A percentile compares a stretch with the other conserved stretches of the same genome.
Evolutionary conservation across 1,284 basidiomycete species (phyloP).

Genomic region (Boletus semigastroideus): DNA sequence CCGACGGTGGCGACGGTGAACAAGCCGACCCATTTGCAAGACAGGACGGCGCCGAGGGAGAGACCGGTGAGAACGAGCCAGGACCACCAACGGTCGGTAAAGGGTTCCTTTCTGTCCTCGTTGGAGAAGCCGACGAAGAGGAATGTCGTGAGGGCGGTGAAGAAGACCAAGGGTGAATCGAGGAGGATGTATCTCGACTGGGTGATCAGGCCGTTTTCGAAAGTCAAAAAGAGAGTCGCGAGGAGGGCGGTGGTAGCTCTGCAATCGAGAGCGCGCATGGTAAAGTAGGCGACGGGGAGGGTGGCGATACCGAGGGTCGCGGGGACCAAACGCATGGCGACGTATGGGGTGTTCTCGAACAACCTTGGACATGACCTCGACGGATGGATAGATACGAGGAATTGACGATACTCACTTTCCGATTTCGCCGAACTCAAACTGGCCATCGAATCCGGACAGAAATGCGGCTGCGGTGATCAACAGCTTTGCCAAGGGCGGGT

Average conservation of each 20-base stretch:
- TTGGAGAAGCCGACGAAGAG: constrained; percentile 91
- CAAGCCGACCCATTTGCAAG: constrained; percentile 98
- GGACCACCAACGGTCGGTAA: constrained; percentile 88
- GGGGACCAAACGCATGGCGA: constrained; percentile 93
- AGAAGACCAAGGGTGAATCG: constrained; percentile 97
- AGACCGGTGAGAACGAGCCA: constrained; percentile 91
- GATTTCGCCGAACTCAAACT: constrained; percentile 97
- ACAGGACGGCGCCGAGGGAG: constrained; percentile 87
- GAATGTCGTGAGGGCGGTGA: constrained; percentile 88
- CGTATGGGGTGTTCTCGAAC: constrained; percentile 89
- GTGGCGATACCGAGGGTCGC: constrained; percentile 89
- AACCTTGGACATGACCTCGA: constrained; percentile 44
- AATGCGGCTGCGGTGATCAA: constrained; percentile 91
- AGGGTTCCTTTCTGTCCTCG: constrained; percentile 81
- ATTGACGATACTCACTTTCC: constrained; percentile 68
- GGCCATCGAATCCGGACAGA: constrained; percentile 87
- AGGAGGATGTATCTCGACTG: constrained; percentile 97
- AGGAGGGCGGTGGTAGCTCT: constrained; percentile 89
- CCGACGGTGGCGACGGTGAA: constrained; percentile 99
- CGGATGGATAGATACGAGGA: background rate
- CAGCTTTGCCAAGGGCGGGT: constrained; percentile 95
- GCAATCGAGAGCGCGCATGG: constrained; percentile 88
- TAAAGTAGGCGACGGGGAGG: constrained; percentile 91
- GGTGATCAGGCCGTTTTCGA: constrained; percentile 95
- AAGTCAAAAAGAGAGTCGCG: constrained; percentile 88